A percentile compares a stretch with the other conserved stretches of the same genome.
Evolutionary conservation across 2,329 filamentous ascomycete genomes (phyloP).

Genomic region (Penicillium crustosum): DNA sequence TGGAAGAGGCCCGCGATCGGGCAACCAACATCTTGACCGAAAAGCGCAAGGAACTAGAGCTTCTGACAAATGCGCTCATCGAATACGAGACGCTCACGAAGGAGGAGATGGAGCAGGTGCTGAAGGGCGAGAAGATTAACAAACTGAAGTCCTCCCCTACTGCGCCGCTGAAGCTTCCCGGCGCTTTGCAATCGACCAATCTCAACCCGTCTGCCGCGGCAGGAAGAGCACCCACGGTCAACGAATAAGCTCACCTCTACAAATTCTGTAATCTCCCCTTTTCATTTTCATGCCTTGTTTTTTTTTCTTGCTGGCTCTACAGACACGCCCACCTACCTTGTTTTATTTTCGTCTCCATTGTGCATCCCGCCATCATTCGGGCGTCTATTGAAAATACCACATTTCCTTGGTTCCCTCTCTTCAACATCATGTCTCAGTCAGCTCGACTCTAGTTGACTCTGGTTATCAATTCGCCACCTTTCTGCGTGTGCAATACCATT

Average conservation of each 20-base stretch:
- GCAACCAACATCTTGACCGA: slow-evolving; percentile 69
- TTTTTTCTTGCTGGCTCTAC: slow-evolving; percentile 4
- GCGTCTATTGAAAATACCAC: slow-evolving; percentile 29
- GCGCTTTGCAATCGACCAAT: slow-evolving; percentile 39
- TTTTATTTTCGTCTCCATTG: slow-evolving; percentile 4
- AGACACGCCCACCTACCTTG: neutral
- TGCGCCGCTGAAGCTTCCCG: slow-evolving; percentile 67
- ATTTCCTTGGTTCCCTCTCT: slow-evolving; percentile 8
- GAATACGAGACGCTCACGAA: slow-evolving; percentile 92
- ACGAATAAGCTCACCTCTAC: slow-evolving; percentile 21
- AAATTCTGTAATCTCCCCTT: slow-evolving; percentile 1
- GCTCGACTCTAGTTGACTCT: neutral
- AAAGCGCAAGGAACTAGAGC: slow-evolving; percentile 80
- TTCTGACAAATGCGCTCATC: slow-evolving; percentile 82
- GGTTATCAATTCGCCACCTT: neutral
- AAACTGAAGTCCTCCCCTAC: slow-evolving; percentile 59
- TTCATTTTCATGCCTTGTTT: slow-evolving; percentile 10
- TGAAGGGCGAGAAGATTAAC: slow-evolving; percentile 78
- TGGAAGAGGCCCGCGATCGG: slow-evolving; percentile 77
- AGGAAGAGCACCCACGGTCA: slow-evolving; percentile 22
- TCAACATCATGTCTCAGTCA: neutral
- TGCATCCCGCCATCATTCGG: slow-evolving; percentile 26
- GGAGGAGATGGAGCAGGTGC: slow-evolving; percentile 85
- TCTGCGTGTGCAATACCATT: neutral
- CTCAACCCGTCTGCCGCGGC: slow-evolving; percentile 27